phyloP scores from a whole-genome alignment of 2,329 filamentous ascomycete species.

The Exophiala oligosperma region DNA sequence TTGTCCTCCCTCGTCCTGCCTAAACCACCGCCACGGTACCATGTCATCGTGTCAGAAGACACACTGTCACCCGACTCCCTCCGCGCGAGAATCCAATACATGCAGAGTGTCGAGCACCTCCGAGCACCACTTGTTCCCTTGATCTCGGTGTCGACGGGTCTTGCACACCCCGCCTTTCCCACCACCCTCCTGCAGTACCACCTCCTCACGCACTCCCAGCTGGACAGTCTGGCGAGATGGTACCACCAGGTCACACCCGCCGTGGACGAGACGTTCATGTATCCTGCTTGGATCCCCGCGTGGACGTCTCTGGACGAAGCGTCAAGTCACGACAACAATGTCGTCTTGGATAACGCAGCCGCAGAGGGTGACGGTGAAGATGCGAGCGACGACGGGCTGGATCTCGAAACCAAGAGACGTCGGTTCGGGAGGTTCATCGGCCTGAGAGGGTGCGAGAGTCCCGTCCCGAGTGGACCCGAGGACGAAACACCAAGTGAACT shows the following conservation, averaged over 20 bases:
- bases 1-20: not conserved
- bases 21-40: slow-evolving; percentile 12
- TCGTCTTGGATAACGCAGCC: slow-evolving; percentile 11
- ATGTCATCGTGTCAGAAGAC: slow-evolving; percentile 12
- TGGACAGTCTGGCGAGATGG: slow-evolving; percentile 42
- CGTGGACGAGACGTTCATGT: slow-evolving; percentile 33
- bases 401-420: slow-evolving; percentile 40
- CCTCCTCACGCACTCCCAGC: slow-evolving; percentile 41
- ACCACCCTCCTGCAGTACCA: slow-evolving; percentile 40
- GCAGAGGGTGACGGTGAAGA: not conserved
- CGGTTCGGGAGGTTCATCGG: slow-evolving; percentile 48
- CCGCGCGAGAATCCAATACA: slow-evolving; percentile 8
- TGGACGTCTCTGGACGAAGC: slow-evolving; percentile 12
- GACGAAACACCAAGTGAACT: slow-evolving; percentile 14
- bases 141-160: slow-evolving; percentile 38
- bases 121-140: slow-evolving; percentile 37
- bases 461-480: slow-evolving; percentile 19
- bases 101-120: slow-evolving; percentile 33
- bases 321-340: slow-evolving; percentile 1
- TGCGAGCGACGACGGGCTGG: slow-evolving; percentile 17
- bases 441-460: slow-evolving; percentile 38
- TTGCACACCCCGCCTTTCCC: slow-evolving; percentile 41
- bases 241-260: slow-evolving; percentile 45
- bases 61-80: slow-evolving; percentile 7
- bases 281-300: slow-evolving; percentile 34